Percentiles rank a stretch among this genome's conserved stretches.
These are phyloP conservation scores for Pyrrhoderma noxium DNA, from an alignment of 1,284 basidiomycete genomes.

Conservation along the genomic window DNA sequence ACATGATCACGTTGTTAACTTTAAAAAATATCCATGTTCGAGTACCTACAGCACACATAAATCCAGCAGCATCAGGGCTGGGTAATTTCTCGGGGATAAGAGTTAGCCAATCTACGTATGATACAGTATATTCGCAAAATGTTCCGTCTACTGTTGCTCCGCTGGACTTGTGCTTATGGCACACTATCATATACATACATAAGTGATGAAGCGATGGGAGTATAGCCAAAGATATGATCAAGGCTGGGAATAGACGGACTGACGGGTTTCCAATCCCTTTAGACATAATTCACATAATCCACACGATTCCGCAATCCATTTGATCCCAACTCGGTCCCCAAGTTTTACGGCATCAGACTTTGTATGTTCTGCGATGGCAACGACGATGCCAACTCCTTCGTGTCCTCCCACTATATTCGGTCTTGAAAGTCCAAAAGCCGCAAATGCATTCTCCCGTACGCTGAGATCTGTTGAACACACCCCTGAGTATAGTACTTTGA, in stretches of 20 bases:
- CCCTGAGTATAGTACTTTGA: conserved; percentile 71
- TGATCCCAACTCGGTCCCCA: conserved; percentile 83
- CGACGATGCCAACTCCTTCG: conserved; percentile 71
- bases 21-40: conserved; percentile 16
- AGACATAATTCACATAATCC: conserved; percentile 70
- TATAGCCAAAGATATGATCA: background rate
- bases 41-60: conserved; percentile 66
- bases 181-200: conserved; percentile 36
- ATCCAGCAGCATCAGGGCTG: conserved; percentile 68
- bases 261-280: conserved; percentile 65
- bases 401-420: conserved; percentile 81
- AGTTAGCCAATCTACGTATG: conserved; percentile 64
- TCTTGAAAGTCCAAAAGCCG: conserved; percentile 32
- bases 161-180: conserved; percentile 51
- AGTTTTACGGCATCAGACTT: conserved; percentile 53
- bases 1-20: conserved; percentile 2
- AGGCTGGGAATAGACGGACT: conserved; percentile 20
- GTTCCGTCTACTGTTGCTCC: conserved; percentile 79
- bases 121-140: conserved; percentile 74
- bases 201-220: background rate
- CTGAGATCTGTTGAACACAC: conserved; percentile 77
- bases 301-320: conserved; percentile 73
- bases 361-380: conserved; percentile 71
- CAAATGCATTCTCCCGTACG: conserved; percentile 56
- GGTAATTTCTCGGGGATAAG: conserved; percentile 63